Evolutionary conservation across 139 green algal species (phyloP), one percentile per base, ranked within the genome.

Genomic region (Axilococcus clingmanii): DNA sequence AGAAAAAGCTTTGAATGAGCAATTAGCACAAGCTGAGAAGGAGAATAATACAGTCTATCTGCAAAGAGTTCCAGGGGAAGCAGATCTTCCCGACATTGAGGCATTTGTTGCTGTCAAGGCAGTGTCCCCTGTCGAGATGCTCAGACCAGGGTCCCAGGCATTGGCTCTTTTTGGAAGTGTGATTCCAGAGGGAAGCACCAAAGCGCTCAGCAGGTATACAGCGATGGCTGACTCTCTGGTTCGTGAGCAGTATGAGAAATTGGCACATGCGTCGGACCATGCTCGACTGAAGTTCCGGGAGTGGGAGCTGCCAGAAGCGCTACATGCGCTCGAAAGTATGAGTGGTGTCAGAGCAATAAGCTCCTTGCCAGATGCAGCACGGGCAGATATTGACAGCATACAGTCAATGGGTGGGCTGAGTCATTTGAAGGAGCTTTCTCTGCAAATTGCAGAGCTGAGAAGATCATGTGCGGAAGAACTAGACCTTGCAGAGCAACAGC

Each of bases 181-280:
- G 22, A 67, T 94, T 35, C 85, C 85, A 3, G 85, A 93, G 49
- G 56, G 45, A 41, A 82, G 74, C 48, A 77, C 83, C 52, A 86
- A 83, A 57, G 74, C 77, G 2, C 63, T 93, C 29, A 77, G 50
- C 66, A 77, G 72, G 40, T 95, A 95, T 74, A 88, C 72, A 5
- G 79, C 95, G 42, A 77, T 89, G 73, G 82, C 95, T 30, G 89
- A 97, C 58, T 56, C 29, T 17, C 17, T 92, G 20, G 74, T 86
- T 40, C 63, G 87, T 9, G 46, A 66, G 24, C 72, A 78, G 63
- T 54, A 78, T 7, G 59, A 76, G 28, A 25, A 37, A 38, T 62
- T 96, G 61, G 73, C 79, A 20, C 68, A 42, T 20, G 80, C 86
- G 29, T 87, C 69, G 14, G 87, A 97, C 49, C 79, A 84, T 1